A percentile compares a stretch with the other conserved stretches of the same genome.
Evolutionary conservation across 805 yeast species (phyloP).

Genomic region (Jamesozyma rosinii): DNA sequence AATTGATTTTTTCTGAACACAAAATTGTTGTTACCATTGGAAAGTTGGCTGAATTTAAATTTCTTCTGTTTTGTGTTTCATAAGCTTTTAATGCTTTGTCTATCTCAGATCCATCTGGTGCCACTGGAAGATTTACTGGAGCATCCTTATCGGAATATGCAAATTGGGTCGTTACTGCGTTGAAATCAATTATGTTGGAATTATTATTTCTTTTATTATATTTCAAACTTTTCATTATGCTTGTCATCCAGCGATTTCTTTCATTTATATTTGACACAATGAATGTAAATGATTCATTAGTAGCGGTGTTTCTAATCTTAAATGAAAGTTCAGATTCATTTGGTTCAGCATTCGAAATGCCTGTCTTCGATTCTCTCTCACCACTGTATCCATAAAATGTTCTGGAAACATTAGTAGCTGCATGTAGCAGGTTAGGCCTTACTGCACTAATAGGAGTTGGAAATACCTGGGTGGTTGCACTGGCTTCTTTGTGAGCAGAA

Average conservation of each 20-base stretch:
- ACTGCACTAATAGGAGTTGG: slow-evolving; percentile 15
- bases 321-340: slow-evolving; percentile 28
- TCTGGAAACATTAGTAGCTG: slow-evolving; percentile 18
- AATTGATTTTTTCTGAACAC: slow-evolving; percentile 39
- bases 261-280: slow-evolving; percentile 40
- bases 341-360: slow-evolving; percentile 13
- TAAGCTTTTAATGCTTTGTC: slow-evolving; percentile 33
- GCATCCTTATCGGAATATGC: slow-evolving; percentile 51
- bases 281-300: slow-evolving; percentile 45
- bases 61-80: slow-evolving; percentile 13
- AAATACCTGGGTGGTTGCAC: not conserved
- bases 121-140: slow-evolving; percentile 43
- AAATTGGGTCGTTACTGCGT: slow-evolving; percentile 50
- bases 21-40: slow-evolving; percentile 32
- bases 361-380: slow-evolving; percentile 3
- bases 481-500: not conserved
- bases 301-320: slow-evolving; percentile 51
- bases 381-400: slow-evolving; percentile 4
- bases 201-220: slow-evolving; percentile 29
- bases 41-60: not conserved
- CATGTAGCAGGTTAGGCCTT: slow-evolving; percentile 17
- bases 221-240: slow-evolving; percentile 42
- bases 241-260: slow-evolving; percentile 48
- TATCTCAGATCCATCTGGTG: slow-evolving; percentile 45
- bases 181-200: slow-evolving; percentile 46